Conservation (phyloP, 352 stramenopile species). For the Phytophthora vignae region DNA sequence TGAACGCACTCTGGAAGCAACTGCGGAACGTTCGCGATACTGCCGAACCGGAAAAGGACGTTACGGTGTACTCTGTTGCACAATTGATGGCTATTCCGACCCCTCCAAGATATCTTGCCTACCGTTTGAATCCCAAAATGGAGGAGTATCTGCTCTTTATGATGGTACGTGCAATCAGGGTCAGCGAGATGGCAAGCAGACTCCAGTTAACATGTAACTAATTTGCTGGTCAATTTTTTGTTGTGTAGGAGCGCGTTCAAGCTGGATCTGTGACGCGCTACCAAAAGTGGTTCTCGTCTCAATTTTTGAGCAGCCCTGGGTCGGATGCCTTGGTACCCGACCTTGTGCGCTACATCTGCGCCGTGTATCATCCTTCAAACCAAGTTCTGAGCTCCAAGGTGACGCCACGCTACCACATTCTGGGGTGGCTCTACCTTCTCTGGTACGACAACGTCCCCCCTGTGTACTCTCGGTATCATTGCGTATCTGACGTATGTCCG, state of each 20-base stretch:
- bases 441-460: conserved; percentile 51
- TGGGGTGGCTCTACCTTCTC: conserved; percentile 87
- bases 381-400: conserved; percentile 86
- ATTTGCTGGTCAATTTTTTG: not conserved
- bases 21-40: conserved; percentile 70
- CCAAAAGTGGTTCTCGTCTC: conserved; percentile 88
- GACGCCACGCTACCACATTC: conserved; percentile 86
- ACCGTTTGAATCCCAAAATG: conserved; percentile 86
- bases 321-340: conserved; percentile 83
- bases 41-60: conserved; percentile 52
- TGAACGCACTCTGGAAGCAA: conserved; percentile 86
- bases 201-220: not conserved
- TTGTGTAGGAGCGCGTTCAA: conserved; percentile 73
- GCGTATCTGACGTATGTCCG: conserved; percentile 7
- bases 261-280: conserved; percentile 80
- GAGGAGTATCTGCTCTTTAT: conserved; percentile 89
- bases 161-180: conserved; percentile 58
- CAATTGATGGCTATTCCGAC: conserved; percentile 80
- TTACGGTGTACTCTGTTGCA: conserved; percentile 64
- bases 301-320: conserved; percentile 74
- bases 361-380: conserved; percentile 86
- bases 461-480: not conserved
- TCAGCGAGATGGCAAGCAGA: not conserved
- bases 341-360: conserved; percentile 85
- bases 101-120: conserved; percentile 79